Evolutionary conservation across 148 eudicot genomes (phyloP).

Genomic region (Chenopodium formosanum): DNA sequence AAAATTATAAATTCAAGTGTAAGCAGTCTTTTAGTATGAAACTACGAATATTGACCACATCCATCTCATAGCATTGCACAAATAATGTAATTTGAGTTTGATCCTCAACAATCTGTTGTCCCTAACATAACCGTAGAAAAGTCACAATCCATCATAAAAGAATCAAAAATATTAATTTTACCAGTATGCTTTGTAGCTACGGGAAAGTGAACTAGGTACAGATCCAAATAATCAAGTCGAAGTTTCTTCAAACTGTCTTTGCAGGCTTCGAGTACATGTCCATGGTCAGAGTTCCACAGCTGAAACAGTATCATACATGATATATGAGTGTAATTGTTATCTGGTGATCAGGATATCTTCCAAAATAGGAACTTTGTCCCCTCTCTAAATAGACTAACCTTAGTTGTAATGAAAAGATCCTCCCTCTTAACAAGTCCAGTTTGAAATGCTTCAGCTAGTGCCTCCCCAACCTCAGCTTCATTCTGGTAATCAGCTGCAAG

Average conservation of each 20-base stretch:
- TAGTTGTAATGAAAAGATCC: conserved; percentile 88
- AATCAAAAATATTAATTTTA: conserved; percentile 14
- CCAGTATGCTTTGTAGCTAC: conserved; percentile 89
- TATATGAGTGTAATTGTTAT: neutral
- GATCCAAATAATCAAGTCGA: conserved; percentile 77
- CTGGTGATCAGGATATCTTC: neutral
- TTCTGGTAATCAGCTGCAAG: conserved; percentile 85
- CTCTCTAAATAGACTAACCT: conserved; percentile 33
- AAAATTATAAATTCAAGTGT: neutral
- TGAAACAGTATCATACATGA: conserved; percentile 26
- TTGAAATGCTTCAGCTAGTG: conserved; percentile 78
- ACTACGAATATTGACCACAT: neutral
- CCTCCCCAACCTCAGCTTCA: conserved; percentile 95
- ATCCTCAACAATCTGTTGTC: too few species aligned
- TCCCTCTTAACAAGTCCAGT: conserved; percentile 85
- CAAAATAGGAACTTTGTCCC: neutral
- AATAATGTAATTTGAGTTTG: neutral
- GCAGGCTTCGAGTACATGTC: conserved; percentile 90
- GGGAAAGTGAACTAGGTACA: conserved; percentile 89
- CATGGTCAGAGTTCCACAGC: conserved; percentile 98
- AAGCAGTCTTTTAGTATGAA: neutral
- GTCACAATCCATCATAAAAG: neutral
- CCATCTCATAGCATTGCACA: neutral
- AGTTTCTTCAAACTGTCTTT: conserved; percentile 87
- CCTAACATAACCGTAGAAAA: too few species aligned